Evolutionary conservation across 345 rosid species (phyloP).

Genomic region (Excoecaria agallocha): DNA sequence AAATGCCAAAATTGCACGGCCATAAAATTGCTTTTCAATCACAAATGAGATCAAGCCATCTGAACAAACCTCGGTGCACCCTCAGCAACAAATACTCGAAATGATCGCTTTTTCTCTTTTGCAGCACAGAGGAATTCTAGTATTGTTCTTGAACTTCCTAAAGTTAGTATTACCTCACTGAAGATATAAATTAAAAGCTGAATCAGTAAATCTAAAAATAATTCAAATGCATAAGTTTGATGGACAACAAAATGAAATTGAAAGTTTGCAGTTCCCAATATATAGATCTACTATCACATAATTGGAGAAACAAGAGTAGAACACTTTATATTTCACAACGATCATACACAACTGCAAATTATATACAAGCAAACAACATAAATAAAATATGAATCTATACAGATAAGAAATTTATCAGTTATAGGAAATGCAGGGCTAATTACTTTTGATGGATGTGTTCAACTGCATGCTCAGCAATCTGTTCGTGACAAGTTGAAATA

Average conservation of each 20-base stretch:
- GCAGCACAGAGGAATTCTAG: slow-evolving; percentile 95
- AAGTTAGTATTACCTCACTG: slow-evolving; percentile 97
- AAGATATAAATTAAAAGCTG: not conserved
- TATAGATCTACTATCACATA: not conserved
- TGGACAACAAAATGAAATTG: slow-evolving; percentile 5
- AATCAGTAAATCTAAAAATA: slow-evolving; percentile 20
- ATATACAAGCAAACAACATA: not conserved
- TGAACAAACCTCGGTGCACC: slow-evolving; percentile 92
- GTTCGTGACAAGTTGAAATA: slow-evolving; percentile 87
- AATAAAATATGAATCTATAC: not conserved
- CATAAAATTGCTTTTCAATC: slow-evolving; percentile 12
- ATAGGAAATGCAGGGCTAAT: slow-evolving; percentile 10
- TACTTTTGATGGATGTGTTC: slow-evolving; percentile 99
- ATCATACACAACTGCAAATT: not conserved
- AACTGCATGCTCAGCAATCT: slow-evolving; percentile 97
- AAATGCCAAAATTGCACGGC: not conserved
- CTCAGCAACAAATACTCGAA: slow-evolving; percentile 92
- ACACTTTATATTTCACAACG: not conserved
- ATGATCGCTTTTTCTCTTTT: slow-evolving; percentile 93
- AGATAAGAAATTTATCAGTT: slow-evolving; percentile 4
- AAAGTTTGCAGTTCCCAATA: not conserved
- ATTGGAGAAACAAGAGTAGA: not conserved
- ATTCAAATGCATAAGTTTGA: not conserved
- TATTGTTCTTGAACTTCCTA: slow-evolving; percentile 96
- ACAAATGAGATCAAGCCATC: slow-evolving; percentile 10